A percentile compares a stretch with the other conserved stretches of the same genome.
phyloP scores from a whole-genome alignment of 768 basidiomycete species.

The Cystobasidium ongulense region DNA sequence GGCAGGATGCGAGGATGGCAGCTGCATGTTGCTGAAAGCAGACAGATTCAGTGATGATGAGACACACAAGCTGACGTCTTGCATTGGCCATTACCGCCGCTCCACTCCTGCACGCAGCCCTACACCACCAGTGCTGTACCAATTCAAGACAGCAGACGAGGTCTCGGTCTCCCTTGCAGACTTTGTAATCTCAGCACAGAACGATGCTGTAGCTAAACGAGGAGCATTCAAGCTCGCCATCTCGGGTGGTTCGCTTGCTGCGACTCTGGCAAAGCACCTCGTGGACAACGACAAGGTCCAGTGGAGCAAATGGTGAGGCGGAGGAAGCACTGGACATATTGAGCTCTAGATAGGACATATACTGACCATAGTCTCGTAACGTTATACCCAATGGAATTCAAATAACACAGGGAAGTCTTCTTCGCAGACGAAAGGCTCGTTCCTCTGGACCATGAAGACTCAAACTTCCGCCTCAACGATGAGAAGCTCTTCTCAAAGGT shows the following conservation, averaged over 20 bases:
- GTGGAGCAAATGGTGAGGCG: conserved; percentile 85
- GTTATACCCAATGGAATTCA: too few species aligned
- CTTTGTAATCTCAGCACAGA: conserved; percentile 80
- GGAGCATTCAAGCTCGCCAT: conserved; percentile 85
- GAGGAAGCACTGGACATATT: neutral
- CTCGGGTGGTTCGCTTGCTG: conserved; percentile 85
- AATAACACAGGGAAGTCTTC: conserved; percentile 89
- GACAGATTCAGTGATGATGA: too few species aligned
- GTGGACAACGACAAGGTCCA: conserved; percentile 61
- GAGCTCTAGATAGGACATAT: neutral
- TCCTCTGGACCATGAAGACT: conserved; percentile 82
- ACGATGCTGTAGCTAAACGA: conserved; percentile 77
- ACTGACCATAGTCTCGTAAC: neutral
- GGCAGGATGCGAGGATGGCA: neutral
- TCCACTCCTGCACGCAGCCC: conserved; percentile 46
- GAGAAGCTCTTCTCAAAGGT: conserved; percentile 71
- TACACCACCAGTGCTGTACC: conserved; percentile 60
- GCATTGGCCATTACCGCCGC: neutral
- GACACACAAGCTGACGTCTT: neutral
- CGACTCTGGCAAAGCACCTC: conserved; percentile 54
- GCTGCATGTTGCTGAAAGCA: too few species aligned
- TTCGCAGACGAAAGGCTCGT: conserved; percentile 95
- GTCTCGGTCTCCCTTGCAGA: conserved; percentile 63
- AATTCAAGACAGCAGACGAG: conserved; percentile 55
- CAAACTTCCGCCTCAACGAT: conserved; percentile 73